phyloP scores from a whole-genome alignment of 352 stramenopile species.

The Phytopythium aichiense region DNA sequence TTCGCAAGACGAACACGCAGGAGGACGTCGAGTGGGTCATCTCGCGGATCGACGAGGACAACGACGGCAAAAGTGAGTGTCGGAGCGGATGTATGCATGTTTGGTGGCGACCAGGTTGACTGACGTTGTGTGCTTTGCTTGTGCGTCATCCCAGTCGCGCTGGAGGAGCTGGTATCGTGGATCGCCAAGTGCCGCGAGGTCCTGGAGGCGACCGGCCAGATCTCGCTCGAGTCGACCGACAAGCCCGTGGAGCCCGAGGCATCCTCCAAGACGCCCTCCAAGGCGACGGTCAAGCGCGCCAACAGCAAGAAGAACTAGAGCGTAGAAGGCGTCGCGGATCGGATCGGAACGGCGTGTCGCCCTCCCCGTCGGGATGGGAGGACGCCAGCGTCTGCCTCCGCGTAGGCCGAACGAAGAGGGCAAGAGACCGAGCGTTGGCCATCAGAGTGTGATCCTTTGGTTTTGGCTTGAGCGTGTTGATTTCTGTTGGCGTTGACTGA shows the following conservation, averaged over 20 bases:
- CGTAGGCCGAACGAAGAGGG: neutral
- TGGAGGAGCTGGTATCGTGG: constrained; percentile 92
- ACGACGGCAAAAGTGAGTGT: constrained; percentile 80
- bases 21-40: constrained; percentile 95
- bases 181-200: constrained; percentile 85
- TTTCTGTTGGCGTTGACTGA: neutral
- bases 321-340: neutral
- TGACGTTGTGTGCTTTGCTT: constrained; percentile 18
- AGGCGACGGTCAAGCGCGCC: constrained; percentile 59
- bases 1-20: constrained; percentile 92
- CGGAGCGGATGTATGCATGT: constrained; percentile 2
- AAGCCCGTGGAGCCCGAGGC: constrained; percentile 16
- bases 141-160: constrained; percentile 62
- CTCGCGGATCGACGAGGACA: constrained; percentile 90
- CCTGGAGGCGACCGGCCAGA: constrained; percentile 81
- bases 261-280: constrained; percentile 23
- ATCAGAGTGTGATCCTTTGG: neutral
- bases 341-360: neutral
- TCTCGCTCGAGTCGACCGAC: constrained; percentile 49
- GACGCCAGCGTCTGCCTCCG: neutral
- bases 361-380: neutral
- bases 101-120: constrained; percentile 1
- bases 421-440: neutral
- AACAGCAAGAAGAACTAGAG: constrained; percentile 68
- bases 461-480: neutral